Percentiles rank a stretch among this genome's conserved stretches.
These are phyloP conservation scores for Alternaria rosae DNA, from an alignment of 2,329 filamentous ascomycete species.

Conservation along the genomic window DNA sequence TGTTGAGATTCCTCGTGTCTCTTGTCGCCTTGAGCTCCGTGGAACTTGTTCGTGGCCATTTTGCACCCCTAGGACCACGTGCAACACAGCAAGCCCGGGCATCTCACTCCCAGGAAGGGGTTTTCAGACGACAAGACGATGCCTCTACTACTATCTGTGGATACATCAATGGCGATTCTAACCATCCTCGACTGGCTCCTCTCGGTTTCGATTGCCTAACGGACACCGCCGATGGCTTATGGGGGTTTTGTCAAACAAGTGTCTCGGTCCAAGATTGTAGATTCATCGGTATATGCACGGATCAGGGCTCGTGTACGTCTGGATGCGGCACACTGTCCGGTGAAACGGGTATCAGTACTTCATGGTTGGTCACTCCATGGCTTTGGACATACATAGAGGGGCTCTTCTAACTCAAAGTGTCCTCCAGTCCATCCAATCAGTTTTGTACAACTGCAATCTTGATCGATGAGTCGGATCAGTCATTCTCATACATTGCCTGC, in stretches of 20 bases:
- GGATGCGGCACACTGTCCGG: slow-evolving; percentile 23
- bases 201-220: slow-evolving; percentile 19
- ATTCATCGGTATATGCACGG: slow-evolving; percentile 22
- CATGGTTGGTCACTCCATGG: slow-evolving; percentile 14
- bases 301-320: slow-evolving; percentile 19
- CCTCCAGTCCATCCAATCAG: slow-evolving; percentile 7
- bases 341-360: slow-evolving; percentile 15
- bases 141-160: slow-evolving; percentile 18
- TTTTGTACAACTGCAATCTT: slow-evolving; percentile 22
- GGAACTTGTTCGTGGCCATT: not conserved
- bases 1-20: not conserved
- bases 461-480: slow-evolving; percentile 20
- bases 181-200: slow-evolving; percentile 4
- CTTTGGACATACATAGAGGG: not conserved
- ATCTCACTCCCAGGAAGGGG: not conserved
- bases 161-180: slow-evolving; percentile 18
- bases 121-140: slow-evolving; percentile 7
- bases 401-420: not conserved
- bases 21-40: slow-evolving; percentile 1
- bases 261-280: slow-evolving; percentile 21
- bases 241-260: slow-evolving; percentile 25
- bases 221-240: slow-evolving; percentile 24
- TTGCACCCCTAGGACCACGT: not conserved
- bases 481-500: slow-evolving; percentile 25
- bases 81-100: not conserved